A percentile compares a stretch with the other conserved stretches of the same genome.
Evolutionary conservation across 2,329 filamentous ascomycete genomes (phyloP).

Genomic region (Orbilia ellipsospora): DNA sequence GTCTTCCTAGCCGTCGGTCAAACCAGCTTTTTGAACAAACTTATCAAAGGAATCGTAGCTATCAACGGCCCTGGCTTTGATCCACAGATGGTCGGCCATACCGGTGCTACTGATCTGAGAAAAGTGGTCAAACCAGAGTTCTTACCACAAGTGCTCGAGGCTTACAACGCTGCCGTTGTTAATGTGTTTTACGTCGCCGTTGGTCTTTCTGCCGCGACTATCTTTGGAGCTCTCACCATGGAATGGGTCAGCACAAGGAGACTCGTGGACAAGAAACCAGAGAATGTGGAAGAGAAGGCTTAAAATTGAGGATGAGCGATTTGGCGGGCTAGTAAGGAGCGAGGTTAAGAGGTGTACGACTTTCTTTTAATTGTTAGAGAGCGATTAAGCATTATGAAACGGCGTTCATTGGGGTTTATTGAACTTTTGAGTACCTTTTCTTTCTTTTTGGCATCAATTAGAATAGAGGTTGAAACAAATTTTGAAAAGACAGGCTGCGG

Average conservation of each 20-base stretch:
- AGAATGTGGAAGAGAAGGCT: conserved; percentile 26
- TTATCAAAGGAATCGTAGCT: conserved; percentile 60
- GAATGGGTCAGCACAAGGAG: conserved; percentile 77
- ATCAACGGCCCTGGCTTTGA: conserved; percentile 58
- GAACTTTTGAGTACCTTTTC: neutral
- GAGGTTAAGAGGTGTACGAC: too few relatives aligned
- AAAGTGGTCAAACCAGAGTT: conserved; percentile 66
- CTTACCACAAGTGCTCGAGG: conserved; percentile 68
- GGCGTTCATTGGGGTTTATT: conserved; percentile 18
- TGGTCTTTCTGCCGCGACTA: conserved; percentile 67
- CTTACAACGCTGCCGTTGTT: conserved; percentile 73
- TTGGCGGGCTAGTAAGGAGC: neutral
- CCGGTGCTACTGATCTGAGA: conserved; percentile 72
- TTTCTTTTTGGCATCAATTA: conserved; percentile 1
- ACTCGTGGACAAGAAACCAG: conserved; percentile 44
- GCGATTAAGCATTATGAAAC: neutral
- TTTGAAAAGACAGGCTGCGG: neutral
- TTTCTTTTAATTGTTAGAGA: neutral
- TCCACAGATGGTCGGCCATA: conserved; percentile 64
- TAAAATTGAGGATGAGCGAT: neutral
- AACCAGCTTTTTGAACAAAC: conserved; percentile 67
- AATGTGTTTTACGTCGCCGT: conserved; percentile 72
- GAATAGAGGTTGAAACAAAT: conserved; percentile 6
- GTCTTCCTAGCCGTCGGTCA: conserved; percentile 71
- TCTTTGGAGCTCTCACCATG: conserved; percentile 69